Base-by-base conservation (phyloP, 2,329 filamentous ascomycete species). In the Cercospora zeina region DNA sequence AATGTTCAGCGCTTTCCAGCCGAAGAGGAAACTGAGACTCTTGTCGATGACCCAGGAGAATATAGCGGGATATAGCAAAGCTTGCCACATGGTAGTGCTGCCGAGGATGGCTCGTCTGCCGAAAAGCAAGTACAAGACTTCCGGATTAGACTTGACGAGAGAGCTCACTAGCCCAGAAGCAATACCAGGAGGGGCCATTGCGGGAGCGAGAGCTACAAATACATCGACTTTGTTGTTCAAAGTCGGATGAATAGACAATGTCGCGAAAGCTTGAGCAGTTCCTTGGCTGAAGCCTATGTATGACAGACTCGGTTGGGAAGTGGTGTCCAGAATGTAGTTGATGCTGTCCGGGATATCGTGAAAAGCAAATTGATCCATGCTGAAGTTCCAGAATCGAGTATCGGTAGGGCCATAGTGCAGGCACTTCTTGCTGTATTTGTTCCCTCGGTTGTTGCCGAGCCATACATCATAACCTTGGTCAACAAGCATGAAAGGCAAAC, bases 341-440 rank as follows among this genome's bases (percentile, higher is more conserved):
- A 99, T 97, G 67, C 88, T 93, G 76, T 99, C 89, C 1, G 95
- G 95, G 63, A 99, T 97, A 75, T 99, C 95, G 74, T 97, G 87
- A 72, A 99, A 96, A 53, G 95, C 95, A 74, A 99, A 99, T 73
- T 99, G 90, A 74, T 99, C 95, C 73, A 99, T 97, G 56, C 91
- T 96, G 74, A 99, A 99, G 75, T 97, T 89, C 95, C 95, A 99
- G 76, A 99, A 99, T 13, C 85, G 82, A 37, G 83, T 79, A 2
- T 89, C 88, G 0, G 86, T 88, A 0, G 95, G 93, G 0, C 91
- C 88, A 65, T 82, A 81, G 62, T 88, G 83, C 56, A 93, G 85
- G 2, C 88, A 93, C 78, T 99, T 99, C 77, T 97, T 99, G 50
- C 92, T 96, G 78, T 99, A 99, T 75, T 99, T 99, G 83, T 99